Conservation (phyloP, 768 basidiomycete genomes). For the Favolaschia claudopus region DNA sequence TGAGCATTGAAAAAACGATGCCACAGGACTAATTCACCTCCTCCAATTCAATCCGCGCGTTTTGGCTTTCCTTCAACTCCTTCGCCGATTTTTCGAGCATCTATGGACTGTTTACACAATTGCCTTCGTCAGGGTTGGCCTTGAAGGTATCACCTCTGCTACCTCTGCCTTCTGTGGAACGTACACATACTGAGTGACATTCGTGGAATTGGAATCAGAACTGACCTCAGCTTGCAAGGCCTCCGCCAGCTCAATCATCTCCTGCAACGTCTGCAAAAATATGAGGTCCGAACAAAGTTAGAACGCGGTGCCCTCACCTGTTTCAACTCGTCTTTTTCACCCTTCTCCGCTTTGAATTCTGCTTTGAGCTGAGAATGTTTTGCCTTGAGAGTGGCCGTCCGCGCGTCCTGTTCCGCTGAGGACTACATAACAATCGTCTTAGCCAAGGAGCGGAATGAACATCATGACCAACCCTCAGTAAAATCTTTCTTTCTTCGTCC, state of each 20-base stretch:
- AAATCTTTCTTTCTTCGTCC: neutral
- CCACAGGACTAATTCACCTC: too few relatives aligned
- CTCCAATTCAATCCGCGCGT: too few relatives aligned
- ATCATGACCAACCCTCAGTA: neutral
- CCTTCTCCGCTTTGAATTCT: neutral
- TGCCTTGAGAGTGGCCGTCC: neutral
- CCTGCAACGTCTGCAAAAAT: neutral
- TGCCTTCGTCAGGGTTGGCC: too few relatives aligned
- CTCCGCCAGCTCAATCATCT: constrained; percentile 4
- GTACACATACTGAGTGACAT: too few relatives aligned
- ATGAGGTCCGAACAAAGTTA: too few relatives aligned
- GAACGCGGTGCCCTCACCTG: neutral
- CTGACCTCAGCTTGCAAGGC: neutral
- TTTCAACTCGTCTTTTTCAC: neutral
- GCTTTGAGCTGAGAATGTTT: neutral
- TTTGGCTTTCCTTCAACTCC: too few relatives aligned
- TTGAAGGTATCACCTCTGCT: too few relatives aligned
- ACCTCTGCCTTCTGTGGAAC: too few relatives aligned
- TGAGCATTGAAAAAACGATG: too few relatives aligned
- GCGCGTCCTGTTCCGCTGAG: neutral
- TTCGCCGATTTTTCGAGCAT: too few relatives aligned
- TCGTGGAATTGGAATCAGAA: too few relatives aligned
- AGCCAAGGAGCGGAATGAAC: neutral
- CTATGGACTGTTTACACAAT: too few relatives aligned
- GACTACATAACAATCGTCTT: neutral